Evolutionary conservation across 2,329 filamentous ascomycete species (phyloP).

Genomic region (Fusarium sp.): DNA sequence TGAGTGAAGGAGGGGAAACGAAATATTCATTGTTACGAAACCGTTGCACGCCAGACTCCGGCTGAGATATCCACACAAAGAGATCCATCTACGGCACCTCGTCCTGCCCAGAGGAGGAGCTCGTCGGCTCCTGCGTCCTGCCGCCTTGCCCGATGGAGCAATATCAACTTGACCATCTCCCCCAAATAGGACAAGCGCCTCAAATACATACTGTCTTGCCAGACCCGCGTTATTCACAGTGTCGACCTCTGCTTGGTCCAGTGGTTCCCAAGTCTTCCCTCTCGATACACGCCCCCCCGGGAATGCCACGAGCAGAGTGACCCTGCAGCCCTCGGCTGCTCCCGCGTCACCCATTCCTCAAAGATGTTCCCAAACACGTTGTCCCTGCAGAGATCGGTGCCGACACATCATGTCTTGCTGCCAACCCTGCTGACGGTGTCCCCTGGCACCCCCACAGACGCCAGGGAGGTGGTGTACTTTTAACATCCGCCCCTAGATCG

Average conservation of each 20-base stretch:
- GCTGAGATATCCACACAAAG: constrained; percentile 40
- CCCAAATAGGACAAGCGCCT: constrained; percentile 54
- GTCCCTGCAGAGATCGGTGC: constrained; percentile 43
- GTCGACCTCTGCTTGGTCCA: constrained; percentile 35
- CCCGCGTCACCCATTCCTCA: constrained; percentile 45
- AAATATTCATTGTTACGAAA: constrained; percentile 47
- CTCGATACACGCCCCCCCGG: constrained; percentile 43
- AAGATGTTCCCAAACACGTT: constrained; percentile 33
- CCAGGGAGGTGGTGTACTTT: constrained; percentile 63
- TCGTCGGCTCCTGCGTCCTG: constrained; percentile 31
- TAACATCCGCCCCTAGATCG: constrained; percentile 55
- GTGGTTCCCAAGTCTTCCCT: constrained; percentile 38
- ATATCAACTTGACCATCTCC: constrained; percentile 46
- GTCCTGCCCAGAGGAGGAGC: constrained; percentile 43
- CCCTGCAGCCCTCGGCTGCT: constrained; percentile 46
- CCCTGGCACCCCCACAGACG: constrained; percentile 46
- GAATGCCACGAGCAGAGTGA: constrained; percentile 33
- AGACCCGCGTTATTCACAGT: constrained; percentile 37
- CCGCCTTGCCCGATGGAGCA: constrained; percentile 52
- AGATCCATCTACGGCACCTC: constrained; percentile 38
- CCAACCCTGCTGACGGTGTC: constrained; percentile 41
- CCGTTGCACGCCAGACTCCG: constrained; percentile 44
- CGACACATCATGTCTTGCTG: constrained; percentile 45
- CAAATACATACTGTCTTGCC: constrained; percentile 41
- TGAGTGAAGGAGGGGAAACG: constrained; percentile 39